Base-by-base conservation (phyloP, 2,329 filamentous ascomycete genomes). In the Colletotrichum nymphaeae region DNA sequence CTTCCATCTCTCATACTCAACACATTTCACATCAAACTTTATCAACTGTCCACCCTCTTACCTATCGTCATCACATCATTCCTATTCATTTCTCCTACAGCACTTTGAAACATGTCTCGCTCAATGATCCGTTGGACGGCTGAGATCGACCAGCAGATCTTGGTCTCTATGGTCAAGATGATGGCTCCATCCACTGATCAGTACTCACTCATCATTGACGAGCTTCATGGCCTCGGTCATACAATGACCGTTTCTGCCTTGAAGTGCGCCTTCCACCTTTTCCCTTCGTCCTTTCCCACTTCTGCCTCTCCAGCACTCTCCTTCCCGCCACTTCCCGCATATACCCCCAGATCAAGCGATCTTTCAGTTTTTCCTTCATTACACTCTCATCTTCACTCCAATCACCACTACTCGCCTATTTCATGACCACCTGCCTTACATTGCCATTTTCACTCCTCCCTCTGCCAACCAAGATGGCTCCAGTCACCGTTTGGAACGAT, bases 131-230 rank as follows among this genome's bases (percentile, higher is more conserved):
- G 78, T 42, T 89, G 86, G 86, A 82, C 82, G 32, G 77, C 81
- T 5, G 78, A 80, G 9, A 81, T 83, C 22, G 85, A 88, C 58
- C 79, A 85, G 71, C 84, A 85, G 53, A 83, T 88, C 55, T 80
- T 89, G 46, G 69, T 84, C 7, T 82, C 81, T 32, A 71, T 88
- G 28, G 77, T 85, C n/a, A 79, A 82, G 30, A 78, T 82, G 7
- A 75, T 84, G 67, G 82, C 80, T 49, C 80, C 84, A 2, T 78
- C 74, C 2, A 52, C 74, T 0, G 76, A 76, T 1, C 80, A 81
- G n/a, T 78, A 87, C 7, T 80, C 86, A 76, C 77, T 77, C 0
- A 77, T 85, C 5, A 78, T 88, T 52, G 76, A 78, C 0, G 77
- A 74, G 5, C 76, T 81, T 3, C 16, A 37, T 3, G 32, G 65